Conservation (phyloP, 768 basidiomycete genomes). For the Russula dissimulans region DNA sequence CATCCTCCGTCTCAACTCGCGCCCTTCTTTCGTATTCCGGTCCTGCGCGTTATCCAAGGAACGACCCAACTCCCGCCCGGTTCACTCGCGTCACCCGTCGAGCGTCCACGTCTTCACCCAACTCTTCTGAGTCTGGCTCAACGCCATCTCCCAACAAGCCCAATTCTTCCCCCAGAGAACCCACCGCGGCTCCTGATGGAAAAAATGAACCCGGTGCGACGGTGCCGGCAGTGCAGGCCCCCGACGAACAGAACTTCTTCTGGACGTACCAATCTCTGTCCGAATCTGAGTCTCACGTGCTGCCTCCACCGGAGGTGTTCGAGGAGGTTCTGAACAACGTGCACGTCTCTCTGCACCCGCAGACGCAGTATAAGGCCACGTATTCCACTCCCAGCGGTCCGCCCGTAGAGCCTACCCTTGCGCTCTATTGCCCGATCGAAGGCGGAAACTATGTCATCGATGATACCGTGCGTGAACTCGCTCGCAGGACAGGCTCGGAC, state of each 20-base stretch:
- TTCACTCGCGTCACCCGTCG: slow-evolving; percentile 24
- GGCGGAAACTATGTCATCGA: slow-evolving; percentile 81
- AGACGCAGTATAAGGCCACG: slow-evolving; percentile 66
- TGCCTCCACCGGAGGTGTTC: slow-evolving; percentile 70
- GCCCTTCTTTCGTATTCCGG: slow-evolving; percentile 26
- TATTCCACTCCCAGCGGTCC: slow-evolving; percentile 46
- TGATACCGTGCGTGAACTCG: slow-evolving; percentile 70
- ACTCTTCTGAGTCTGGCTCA: slow-evolving; percentile 9
- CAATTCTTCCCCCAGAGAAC: background rate
- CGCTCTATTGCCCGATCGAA: slow-evolving; percentile 79
- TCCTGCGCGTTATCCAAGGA: slow-evolving; percentile 26
- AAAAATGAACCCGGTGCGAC: slow-evolving; percentile 20
- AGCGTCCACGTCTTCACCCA: slow-evolving; percentile 29
- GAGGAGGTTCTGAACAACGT: slow-evolving; percentile 70
- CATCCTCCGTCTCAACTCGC: slow-evolving; percentile 22
- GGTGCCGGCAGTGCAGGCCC: slow-evolving; percentile 38
- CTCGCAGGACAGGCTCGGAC: slow-evolving; percentile 63
- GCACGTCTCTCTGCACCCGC: slow-evolving; percentile 69
- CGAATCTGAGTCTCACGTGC: slow-evolving; percentile 27
- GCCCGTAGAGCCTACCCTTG: slow-evolving; percentile 71
- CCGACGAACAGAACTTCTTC: slow-evolving; percentile 46
- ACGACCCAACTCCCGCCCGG: slow-evolving; percentile 21
- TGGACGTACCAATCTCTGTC: slow-evolving; percentile 42
- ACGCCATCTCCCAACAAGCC: slow-evolving; percentile 11
- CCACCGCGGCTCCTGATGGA: slow-evolving; percentile 13